A percentile compares a stretch with the other conserved stretches of the same genome.
Conservation (phyloP, 2,329 filamentous ascomycete species). For the Tolypocladium tropicale region DNA sequence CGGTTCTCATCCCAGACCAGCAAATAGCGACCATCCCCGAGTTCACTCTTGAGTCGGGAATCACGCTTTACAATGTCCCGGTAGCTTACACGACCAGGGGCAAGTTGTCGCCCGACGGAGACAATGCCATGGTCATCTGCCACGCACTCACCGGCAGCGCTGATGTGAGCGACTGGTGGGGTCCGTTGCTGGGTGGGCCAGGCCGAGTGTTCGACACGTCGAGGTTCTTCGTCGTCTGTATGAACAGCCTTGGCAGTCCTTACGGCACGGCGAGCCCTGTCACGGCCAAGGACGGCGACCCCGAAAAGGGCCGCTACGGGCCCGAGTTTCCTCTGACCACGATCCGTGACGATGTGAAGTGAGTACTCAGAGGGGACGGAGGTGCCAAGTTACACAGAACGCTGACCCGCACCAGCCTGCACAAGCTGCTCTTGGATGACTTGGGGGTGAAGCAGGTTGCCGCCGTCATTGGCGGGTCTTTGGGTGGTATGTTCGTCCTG, state of each 20-base stretch:
- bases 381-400: conserved; percentile 4
- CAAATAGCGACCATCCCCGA: conserved; percentile 76
- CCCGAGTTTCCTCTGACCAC: conserved; percentile 95
- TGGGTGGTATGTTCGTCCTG: conserved; percentile 84
- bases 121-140: conserved; percentile 69
- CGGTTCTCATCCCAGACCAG: conserved; percentile 78
- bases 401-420: conserved; percentile 45
- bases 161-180: conserved; percentile 84
- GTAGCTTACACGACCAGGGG: conserved; percentile 59
- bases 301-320: conserved; percentile 67
- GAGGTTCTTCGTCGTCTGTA: conserved; percentile 75
- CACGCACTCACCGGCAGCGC: conserved; percentile 79
- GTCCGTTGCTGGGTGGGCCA: conserved; percentile 66
- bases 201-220: conserved; percentile 74
- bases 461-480: conserved; percentile 71
- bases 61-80: conserved; percentile 65
- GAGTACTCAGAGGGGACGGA: conserved; percentile 23
- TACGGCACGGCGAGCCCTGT: conserved; percentile 84
- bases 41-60: conserved; percentile 89
- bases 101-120: conserved; percentile 43
- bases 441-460: conserved; percentile 70
- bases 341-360: conserved; percentile 92
- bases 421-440: conserved; percentile 71
- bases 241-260: conserved; percentile 77
- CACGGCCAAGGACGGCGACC: conserved; percentile 76